Conservation (phyloP, 2,329 filamentous ascomycete species). For the Blastomyces silverae region DNA sequence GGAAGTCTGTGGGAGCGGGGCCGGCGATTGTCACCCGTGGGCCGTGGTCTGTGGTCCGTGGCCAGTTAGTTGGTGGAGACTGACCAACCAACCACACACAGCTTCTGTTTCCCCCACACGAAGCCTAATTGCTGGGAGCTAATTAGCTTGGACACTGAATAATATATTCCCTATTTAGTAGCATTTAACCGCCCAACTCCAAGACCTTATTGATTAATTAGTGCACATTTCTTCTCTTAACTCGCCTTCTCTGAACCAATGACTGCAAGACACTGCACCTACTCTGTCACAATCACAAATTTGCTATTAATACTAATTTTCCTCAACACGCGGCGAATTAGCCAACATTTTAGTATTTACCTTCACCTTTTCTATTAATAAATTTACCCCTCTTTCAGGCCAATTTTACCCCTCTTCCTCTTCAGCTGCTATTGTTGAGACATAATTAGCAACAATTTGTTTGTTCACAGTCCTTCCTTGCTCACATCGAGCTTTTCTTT, state of each 20-base stretch:
- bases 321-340: neutral
- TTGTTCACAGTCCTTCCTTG: neutral
- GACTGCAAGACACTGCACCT: neutral
- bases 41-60: no score
- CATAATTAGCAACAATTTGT: constrained; percentile 14
- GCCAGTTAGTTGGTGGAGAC: no score
- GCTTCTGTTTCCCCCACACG: neutral
- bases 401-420: neutral
- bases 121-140: constrained; percentile 1
- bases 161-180: no score
- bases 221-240: neutral
- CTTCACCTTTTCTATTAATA: constrained; percentile 13
- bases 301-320: constrained; percentile 6
- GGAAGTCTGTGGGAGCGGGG: no score
- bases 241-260: neutral
- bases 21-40: neutral
- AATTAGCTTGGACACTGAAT: neutral
- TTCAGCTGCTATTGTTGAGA: no score
- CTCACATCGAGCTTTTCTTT: no score
- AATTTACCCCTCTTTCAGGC: constrained; percentile 4
- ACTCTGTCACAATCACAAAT: constrained; percentile 9
- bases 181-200: no score
- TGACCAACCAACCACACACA: no score
- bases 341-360: neutral
- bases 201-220: no score